A percentile compares a stretch with the other conserved stretches of the same genome.
Conservation (phyloP, 257 asterid species). For the Gentiana dahurica region DNA sequence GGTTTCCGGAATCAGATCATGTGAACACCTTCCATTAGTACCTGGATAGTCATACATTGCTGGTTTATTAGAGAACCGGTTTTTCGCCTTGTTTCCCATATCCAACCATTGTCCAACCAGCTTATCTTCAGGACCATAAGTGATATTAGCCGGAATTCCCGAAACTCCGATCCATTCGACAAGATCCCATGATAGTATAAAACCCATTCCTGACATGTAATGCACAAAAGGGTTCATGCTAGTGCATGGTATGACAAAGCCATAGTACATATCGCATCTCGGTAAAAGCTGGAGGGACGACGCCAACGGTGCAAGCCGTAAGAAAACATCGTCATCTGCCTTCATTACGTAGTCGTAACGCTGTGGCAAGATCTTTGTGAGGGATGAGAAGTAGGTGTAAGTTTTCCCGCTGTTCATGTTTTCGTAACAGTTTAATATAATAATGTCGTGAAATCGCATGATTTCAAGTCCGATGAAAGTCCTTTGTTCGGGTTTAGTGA, state of each 20-base stretch:
- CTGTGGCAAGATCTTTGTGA: conserved; percentile 30
- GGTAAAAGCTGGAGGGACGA: conserved; percentile 40
- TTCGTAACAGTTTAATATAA: conserved; percentile 48
- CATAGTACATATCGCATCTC: conserved; percentile 52
- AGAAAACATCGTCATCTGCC: conserved; percentile 68
- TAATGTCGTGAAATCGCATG: conserved; percentile 51
- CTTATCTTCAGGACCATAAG: conserved; percentile 66
- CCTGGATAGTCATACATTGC: conserved; percentile 80
- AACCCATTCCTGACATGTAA: conserved; percentile 90
- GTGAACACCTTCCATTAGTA: conserved; percentile 68
- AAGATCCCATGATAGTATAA: conserved; percentile 66
- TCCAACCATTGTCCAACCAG: conserved; percentile 61
- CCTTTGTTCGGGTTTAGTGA: conserved; percentile 47
- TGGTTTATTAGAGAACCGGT: conserved; percentile 57
- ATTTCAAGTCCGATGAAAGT: conserved; percentile 47
- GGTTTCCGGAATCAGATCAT: conserved; percentile 60
- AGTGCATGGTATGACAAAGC: conserved; percentile 70
- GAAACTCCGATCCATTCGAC: conserved; percentile 58
- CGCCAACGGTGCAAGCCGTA: conserved; percentile 45
- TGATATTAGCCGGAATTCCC: conserved; percentile 27
- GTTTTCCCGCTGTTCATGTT: conserved; percentile 75
- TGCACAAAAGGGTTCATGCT: conserved; percentile 60
- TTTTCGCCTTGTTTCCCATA: conserved; percentile 50
- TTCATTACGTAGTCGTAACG: conserved; percentile 71
- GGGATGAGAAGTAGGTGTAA: conserved; percentile 54